A percentile compares a stretch with the other conserved stretches of the same genome.
These are phyloP conservation scores for Skeletonema costatum DNA, from an alignment of 108 stramenopile species.

Conservation along the genomic window DNA sequence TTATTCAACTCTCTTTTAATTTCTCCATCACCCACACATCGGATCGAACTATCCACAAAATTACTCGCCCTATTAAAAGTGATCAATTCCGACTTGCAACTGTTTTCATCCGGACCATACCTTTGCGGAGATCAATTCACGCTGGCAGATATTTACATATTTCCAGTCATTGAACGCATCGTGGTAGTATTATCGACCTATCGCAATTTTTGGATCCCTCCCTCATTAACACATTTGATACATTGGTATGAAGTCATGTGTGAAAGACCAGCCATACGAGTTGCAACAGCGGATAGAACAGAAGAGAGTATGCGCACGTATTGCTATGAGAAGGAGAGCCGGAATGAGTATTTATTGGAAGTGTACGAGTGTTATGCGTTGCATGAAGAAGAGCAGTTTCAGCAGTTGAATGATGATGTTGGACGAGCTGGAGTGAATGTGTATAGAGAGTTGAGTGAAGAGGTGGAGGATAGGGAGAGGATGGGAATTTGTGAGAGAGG, in stretches of 20 bases:
- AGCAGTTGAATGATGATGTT: constrained; percentile 24
- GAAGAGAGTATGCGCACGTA: constrained; percentile 26
- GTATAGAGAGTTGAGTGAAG: constrained; percentile 18
- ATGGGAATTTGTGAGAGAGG: not conserved
- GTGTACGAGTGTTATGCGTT: constrained; percentile 36
- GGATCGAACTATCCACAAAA: constrained; percentile 20
- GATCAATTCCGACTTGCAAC: constrained; percentile 31
- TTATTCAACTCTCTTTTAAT: constrained; percentile 25
- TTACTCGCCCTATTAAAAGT: constrained; percentile 30
- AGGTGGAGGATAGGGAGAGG: constrained; percentile 18
- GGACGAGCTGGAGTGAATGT: constrained; percentile 31
- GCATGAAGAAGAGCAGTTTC: constrained; percentile 19
- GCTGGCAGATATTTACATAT: constrained; percentile 35
- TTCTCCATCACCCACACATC: constrained; percentile 11
- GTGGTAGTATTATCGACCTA: constrained; percentile 39
- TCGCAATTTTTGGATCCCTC: constrained; percentile 40
- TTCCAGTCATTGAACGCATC: constrained; percentile 38
- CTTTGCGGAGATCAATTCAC: constrained; percentile 38
- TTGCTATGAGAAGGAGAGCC: constrained; percentile 23
- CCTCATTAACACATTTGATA: constrained; percentile 23
- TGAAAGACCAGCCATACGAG: constrained; percentile 19
- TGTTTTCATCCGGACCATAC: constrained; percentile 33
- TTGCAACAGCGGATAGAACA: constrained; percentile 37
- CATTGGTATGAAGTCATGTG: constrained; percentile 29
- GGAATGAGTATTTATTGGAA: constrained; percentile 38